Conservation (phyloP, 163 green algal species). For the Scenedesmus sp. region DNA sequence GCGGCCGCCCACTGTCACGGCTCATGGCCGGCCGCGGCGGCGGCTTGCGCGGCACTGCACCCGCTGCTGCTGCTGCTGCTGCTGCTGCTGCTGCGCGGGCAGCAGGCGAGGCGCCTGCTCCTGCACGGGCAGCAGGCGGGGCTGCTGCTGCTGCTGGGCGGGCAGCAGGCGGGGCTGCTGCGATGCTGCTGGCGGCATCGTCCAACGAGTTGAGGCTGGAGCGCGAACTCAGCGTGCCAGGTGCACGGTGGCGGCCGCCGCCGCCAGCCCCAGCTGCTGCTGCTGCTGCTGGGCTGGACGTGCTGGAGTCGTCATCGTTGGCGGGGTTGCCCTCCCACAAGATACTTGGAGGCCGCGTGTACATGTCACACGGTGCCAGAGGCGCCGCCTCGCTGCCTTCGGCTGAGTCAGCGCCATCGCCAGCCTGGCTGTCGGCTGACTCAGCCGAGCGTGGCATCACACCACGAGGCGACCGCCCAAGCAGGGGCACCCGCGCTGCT, state of each 20-base stretch:
- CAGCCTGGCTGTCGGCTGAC: background rate
- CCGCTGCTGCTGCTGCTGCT: slow-evolving; percentile 11
- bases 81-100: too few species aligned
- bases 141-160: too few species aligned
- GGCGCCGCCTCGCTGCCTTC: background rate
- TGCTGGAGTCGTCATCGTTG: background rate
- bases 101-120: too few species aligned
- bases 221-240: background rate
- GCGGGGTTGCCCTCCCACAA: background rate
- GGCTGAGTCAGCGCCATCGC: background rate
- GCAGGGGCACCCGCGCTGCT: background rate
- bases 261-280: background rate
- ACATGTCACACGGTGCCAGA: background rate
- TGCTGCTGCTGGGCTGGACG: background rate
- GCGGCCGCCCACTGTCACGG: background rate
- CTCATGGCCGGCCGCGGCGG: background rate
- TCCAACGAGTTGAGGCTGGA: background rate
- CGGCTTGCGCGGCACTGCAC: slow-evolving; percentile 5
- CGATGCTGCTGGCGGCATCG: background rate
- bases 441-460: background rate
- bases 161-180: background rate
- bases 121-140: too few species aligned
- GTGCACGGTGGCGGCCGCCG: background rate
- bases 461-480: background rate
- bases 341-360: background rate